Evolutionary conservation across 306 rosid genomes (phyloP).

Genomic region (Ochetophila trinervis): DNA sequence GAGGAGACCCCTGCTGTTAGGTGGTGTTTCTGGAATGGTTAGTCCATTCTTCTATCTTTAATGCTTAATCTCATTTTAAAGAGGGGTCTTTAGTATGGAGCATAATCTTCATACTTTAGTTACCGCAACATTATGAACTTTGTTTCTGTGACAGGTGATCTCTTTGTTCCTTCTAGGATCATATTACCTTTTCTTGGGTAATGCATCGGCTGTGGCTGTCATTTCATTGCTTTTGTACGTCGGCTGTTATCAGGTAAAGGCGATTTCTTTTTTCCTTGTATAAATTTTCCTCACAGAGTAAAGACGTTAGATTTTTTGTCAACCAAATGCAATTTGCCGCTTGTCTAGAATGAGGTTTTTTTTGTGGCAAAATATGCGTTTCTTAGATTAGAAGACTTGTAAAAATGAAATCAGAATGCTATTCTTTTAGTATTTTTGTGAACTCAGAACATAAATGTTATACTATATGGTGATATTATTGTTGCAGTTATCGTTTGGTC

Average conservation of each 20-base stretch:
- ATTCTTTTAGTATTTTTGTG: too few relatives aligned
- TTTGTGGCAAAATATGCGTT: too few relatives aligned
- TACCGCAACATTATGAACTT: not conserved
- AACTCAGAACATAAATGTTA: too few relatives aligned
- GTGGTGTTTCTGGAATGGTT: slow-evolving; percentile 94
- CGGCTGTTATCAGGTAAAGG: slow-evolving; percentile 88
- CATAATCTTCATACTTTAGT: not conserved
- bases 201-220: slow-evolving; percentile 63
- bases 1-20: slow-evolving; percentile 90
- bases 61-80: not conserved
- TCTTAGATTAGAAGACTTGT: not conserved
- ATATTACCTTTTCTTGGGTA: slow-evolving; percentile 70
- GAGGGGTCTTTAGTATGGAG: not conserved
- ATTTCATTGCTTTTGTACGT: slow-evolving; percentile 78
- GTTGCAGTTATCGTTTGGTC: slow-evolving; percentile 92
- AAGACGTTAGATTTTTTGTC: too few relatives aligned
- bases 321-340: too few relatives aligned
- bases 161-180: slow-evolving; percentile 87
- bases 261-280: slow-evolving; percentile 12
- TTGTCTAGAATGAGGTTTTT: not conserved
- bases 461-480: slow-evolving; percentile 10
- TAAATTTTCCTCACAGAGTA: not conserved
- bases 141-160: slow-evolving; percentile 55
- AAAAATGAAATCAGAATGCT: not conserved
- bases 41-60: slow-evolving; percentile 26